These are phyloP conservation scores for Globisporangium mamillatum DNA, from an alignment of 352 stramenopile species.

Conservation along the genomic window DNA sequence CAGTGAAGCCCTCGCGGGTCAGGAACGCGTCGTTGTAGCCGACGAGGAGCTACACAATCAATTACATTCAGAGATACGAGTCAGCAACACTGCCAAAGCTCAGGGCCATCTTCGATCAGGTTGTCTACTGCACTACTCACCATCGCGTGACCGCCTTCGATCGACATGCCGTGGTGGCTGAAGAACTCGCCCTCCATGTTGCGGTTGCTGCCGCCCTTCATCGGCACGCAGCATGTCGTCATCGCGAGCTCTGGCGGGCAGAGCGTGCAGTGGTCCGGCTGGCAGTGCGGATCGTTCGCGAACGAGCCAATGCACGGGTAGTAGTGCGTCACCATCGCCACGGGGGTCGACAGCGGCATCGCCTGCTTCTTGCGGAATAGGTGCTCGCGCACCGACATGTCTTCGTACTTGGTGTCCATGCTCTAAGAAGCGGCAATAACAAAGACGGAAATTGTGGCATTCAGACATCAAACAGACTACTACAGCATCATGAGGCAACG, in stretches of 20 bases:
- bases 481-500: too few species aligned
- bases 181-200: slow-evolving; percentile 88
- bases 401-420: slow-evolving; percentile 80
- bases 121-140: slow-evolving; percentile 23
- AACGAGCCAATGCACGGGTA: slow-evolving; percentile 74
- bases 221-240: slow-evolving; percentile 75
- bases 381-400: slow-evolving; percentile 74
- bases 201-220: slow-evolving; percentile 62
- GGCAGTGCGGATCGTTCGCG: slow-evolving; percentile 54
- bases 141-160: slow-evolving; percentile 79
- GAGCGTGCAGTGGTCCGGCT: slow-evolving; percentile 58
- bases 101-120: too few species aligned
- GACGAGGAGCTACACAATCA: slow-evolving; percentile 51
- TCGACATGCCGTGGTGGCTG: slow-evolving; percentile 74
- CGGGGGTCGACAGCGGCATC: slow-evolving; percentile 72
- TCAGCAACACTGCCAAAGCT: background rate
- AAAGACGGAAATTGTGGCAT: background rate
- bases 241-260: slow-evolving; percentile 73
- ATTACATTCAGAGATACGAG: background rate
- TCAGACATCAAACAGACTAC: background rate
- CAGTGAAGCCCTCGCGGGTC: slow-evolving; percentile 72
- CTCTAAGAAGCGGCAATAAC: slow-evolving; percentile 24
- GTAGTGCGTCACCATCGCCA: slow-evolving; percentile 78
- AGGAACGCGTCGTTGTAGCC: slow-evolving; percentile 78
- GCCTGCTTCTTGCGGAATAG: slow-evolving; percentile 72